Percentiles rank a stretch among this genome's conserved stretches.
phyloP scores from a whole-genome alignment of 345 rosid species.

The Boechera stricta region DNA sequence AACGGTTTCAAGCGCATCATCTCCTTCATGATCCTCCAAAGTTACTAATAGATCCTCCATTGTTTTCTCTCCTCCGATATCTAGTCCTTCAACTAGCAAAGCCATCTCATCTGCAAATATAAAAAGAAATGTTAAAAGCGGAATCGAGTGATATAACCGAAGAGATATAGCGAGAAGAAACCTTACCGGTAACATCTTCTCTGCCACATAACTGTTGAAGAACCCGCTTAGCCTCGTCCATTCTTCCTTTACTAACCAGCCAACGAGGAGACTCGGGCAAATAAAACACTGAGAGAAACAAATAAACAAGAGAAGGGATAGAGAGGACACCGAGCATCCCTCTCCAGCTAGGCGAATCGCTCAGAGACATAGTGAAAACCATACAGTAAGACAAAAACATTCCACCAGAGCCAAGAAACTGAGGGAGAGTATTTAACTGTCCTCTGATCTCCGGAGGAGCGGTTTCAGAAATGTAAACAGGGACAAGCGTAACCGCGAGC shows the following conservation, averaged over 20 bases:
- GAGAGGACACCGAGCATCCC: slow-evolving; percentile 94
- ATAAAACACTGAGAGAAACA: slow-evolving; percentile 72
- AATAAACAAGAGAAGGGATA: slow-evolving; percentile 73
- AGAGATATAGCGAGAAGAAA: slow-evolving; percentile 13
- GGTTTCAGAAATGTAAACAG: slow-evolving; percentile 91
- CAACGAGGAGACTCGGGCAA: slow-evolving; percentile 99
- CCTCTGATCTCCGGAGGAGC: slow-evolving; percentile 98
- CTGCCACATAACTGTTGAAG: slow-evolving; percentile 88
- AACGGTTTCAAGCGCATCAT: slow-evolving; percentile 56
- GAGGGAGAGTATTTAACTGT: slow-evolving; percentile 87
- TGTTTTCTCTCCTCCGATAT: slow-evolving; percentile 85
- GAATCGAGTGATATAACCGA: not conserved
- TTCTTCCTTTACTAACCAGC: slow-evolving; percentile 96
- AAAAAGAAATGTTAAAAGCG: not conserved
- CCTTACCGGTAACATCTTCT: slow-evolving; percentile 90
- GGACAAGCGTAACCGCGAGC: slow-evolving; percentile 88
- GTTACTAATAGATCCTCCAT: slow-evolving; percentile 90
- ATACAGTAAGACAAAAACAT: slow-evolving; percentile 94
- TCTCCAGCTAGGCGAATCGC: slow-evolving; percentile 82
- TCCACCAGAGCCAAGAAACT: slow-evolving; percentile 91
- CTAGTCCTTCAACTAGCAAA: slow-evolving; percentile 93
- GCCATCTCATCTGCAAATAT: slow-evolving; percentile 84
- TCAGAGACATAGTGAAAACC: slow-evolving; percentile 86
- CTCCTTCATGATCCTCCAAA: slow-evolving; percentile 65
- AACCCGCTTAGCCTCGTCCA: slow-evolving; percentile 82